Base-by-base conservation (phyloP, 805 yeast species). In the Candida patagonica region DNA sequence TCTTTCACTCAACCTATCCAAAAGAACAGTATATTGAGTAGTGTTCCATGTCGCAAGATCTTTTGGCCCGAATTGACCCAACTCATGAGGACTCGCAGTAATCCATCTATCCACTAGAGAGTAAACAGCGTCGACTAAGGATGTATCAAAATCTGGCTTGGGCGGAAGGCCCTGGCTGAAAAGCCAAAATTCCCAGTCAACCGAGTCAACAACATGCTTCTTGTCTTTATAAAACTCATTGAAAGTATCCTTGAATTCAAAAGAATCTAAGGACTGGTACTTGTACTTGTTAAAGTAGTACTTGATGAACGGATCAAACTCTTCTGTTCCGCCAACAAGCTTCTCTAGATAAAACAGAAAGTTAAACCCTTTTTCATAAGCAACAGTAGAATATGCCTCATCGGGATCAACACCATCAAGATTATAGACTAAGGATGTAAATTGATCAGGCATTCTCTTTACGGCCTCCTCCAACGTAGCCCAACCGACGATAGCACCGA, bases 331-430 rank as follows among this genome's bases (percentile, higher is more conserved):
- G 34, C 89, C 85, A 8, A 87, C 64, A 26, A 67, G 56, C 35
- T 68, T 71, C 61, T 88, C 96, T 37, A 87, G 67, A 51, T 76
- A 74, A 63, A 74, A 83, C 43, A 88, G 66, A 53, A 87, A 69
- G 49, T 80, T 84, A 52, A 79, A 81, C 6, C 96, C 96, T 60
- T 86, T 86, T 58, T 87, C 96, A 60, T 87, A 87, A 2, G 95
- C 95, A 34, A 87, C 94, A 1, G 82, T 68, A 25, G 86, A 77
- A 60, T 85, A 87, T 1, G 94, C 80, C 52, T 86, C 95, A 60
- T 87, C 96, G 5, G 96, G 95, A 56, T 85, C 94, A 31, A 72
- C 64, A 34, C 74, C 70, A 52, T 73, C 78, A 52, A 86, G 69
- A 57, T 82, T 70, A 53, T 82, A 88, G 17, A 84, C 77, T 50